These are phyloP conservation scores for Nissolia schottii DNA, from an alignment of 306 rosid genomes.

Conservation along the genomic window DNA sequence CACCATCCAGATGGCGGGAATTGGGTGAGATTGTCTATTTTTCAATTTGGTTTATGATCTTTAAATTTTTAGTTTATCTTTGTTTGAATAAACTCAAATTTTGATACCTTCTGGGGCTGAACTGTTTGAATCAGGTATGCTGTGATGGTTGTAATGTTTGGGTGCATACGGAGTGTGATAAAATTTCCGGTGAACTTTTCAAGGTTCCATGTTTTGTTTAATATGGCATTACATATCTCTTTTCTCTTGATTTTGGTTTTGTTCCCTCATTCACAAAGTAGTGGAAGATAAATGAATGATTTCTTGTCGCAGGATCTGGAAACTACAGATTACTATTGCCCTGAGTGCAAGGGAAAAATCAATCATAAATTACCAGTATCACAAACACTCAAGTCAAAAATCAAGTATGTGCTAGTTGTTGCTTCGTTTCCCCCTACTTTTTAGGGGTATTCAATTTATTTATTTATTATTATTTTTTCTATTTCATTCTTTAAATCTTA, in stretches of 20 bases:
- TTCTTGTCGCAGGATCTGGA: constrained; percentile 65
- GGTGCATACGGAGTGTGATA: constrained; percentile 96
- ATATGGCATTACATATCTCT: background rate
- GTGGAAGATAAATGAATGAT: constrained; percentile 8
- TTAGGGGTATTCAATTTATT: background rate
- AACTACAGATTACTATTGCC: constrained; percentile 76
- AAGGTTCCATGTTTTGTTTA: constrained; percentile 50
- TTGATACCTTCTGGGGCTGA: constrained; percentile 24
- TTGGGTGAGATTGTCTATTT: constrained; percentile 72
- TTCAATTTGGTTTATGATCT: constrained; percentile 7
- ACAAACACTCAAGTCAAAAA: constrained; percentile 37
- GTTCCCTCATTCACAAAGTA: background rate
- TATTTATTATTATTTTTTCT: too few relatives aligned
- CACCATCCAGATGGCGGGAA: constrained; percentile 92
- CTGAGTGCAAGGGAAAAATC: constrained; percentile 65
- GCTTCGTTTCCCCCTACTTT: constrained; percentile 15
- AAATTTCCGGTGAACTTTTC: constrained; percentile 52
- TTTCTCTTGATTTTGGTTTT: constrained; percentile 1
- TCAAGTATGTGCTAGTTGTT: constrained; percentile 41
- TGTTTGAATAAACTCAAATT: background rate
- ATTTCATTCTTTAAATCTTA: constrained; percentile 25
- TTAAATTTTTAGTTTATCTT: background rate
- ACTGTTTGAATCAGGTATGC: constrained; percentile 59
- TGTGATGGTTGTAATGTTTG: constrained; percentile 98
- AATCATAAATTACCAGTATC: constrained; percentile 37